A percentile compares a stretch with the other conserved stretches of the same genome.
Evolutionary conservation across 164 flowering plant species (phyloP).

Genomic region (Litsea cubeba): DNA sequence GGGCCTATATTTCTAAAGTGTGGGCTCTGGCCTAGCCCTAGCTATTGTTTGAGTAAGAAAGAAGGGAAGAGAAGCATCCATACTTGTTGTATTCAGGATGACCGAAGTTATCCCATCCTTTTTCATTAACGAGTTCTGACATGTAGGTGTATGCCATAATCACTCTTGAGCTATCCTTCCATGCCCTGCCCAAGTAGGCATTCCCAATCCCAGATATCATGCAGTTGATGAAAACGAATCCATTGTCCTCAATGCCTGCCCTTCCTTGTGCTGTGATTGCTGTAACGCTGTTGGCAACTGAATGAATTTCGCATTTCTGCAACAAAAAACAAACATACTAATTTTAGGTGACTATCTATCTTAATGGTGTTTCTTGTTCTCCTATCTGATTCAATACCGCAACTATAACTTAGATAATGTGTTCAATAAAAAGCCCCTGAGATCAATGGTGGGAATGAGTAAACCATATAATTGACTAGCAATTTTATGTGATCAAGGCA

Average conservation of each 20-base stretch:
- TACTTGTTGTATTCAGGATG: slow-evolving; percentile 3
- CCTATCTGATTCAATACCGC: neutral
- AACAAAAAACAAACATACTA: neutral
- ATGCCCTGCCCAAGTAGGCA: slow-evolving; percentile 12
- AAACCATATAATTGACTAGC: neutral
- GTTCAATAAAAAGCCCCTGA: neutral
- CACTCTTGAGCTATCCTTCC: slow-evolving; percentile 15
- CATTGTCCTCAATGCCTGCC: neutral
- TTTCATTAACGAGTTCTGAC: slow-evolving; percentile 1
- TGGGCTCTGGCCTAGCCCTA: neutral
- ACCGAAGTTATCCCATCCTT: slow-evolving; percentile 13
- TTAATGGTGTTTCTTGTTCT: neutral
- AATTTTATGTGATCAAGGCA: neutral
- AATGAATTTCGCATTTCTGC: slow-evolving; percentile 4
- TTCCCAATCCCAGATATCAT: slow-evolving; percentile 9
- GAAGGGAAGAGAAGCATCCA: neutral
- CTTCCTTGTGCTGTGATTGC: slow-evolving; percentile 17
- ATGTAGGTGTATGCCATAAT: slow-evolving; percentile 12
- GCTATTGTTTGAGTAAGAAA: neutral
- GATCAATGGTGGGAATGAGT: neutral
- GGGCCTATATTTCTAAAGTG: neutral
- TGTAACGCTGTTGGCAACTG: slow-evolving; percentile 5
- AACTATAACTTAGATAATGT: neutral
- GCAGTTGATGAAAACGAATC: slow-evolving; percentile 15
- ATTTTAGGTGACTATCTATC: too few relatives aligned